Evolutionary conservation across 108 stramenopile genomes (phyloP).

Genomic region (Cyclotella choctawhatcheeana): DNA sequence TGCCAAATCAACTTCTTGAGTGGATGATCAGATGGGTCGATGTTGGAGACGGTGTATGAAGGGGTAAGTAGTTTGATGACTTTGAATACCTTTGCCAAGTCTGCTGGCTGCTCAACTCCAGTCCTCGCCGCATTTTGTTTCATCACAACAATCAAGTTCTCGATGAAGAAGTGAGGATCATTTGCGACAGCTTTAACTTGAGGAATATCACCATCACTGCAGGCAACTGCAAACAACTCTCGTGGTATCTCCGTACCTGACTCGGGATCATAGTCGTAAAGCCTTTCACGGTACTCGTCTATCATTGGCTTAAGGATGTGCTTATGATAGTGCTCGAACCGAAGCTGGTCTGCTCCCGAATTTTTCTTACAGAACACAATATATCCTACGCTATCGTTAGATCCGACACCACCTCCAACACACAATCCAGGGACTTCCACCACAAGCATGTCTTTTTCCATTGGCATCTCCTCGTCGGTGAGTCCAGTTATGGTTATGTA

Average conservation of each 20-base stretch:
- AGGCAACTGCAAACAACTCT: slow-evolving; percentile 20
- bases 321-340: slow-evolving; percentile 2
- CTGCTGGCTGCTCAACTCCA: slow-evolving; percentile 26
- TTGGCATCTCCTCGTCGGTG: slow-evolving; percentile 7
- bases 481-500: neutral
- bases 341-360: neutral
- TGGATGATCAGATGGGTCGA: neutral
- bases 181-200: slow-evolving; percentile 1
- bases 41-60: neutral
- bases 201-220: slow-evolving; percentile 21
- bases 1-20: slow-evolving; percentile 3
- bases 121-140: slow-evolving; percentile 33
- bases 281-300: neutral
- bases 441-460: neutral
- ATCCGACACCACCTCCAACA: neutral
- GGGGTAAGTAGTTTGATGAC: neutral
- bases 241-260: too few relatives aligned
- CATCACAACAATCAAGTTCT: slow-evolving; percentile 1
- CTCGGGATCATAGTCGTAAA: too few relatives aligned
- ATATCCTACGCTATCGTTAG: neutral
- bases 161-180: neutral
- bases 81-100: slow-evolving; percentile 17
- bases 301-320: neutral
- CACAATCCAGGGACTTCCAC: slow-evolving; percentile 3
- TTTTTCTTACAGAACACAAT: neutral